Conservation (phyloP, 2,329 filamentous ascomycete species). For the Beauveria sp. region DNA sequence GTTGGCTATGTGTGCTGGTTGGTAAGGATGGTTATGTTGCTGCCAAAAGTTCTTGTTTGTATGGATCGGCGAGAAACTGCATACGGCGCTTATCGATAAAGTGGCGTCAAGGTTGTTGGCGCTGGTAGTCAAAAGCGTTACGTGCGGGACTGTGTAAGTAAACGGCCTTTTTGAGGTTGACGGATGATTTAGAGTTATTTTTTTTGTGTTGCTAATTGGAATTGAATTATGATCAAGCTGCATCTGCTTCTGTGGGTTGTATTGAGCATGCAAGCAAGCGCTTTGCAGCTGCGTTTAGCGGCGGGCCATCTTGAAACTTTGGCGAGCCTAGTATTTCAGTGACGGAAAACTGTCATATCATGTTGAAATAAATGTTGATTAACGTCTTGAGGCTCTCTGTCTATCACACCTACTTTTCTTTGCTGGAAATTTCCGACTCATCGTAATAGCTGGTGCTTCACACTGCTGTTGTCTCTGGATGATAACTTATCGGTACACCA, state of each 20-base stretch:
- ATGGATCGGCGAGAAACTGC: background rate
- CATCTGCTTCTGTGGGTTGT: too few species aligned
- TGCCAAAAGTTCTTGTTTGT: background rate
- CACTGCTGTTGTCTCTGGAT: background rate
- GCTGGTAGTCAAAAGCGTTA: background rate
- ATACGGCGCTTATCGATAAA: constrained; percentile 4
- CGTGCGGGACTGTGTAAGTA: background rate
- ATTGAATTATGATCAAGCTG: too few species aligned
- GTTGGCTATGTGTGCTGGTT: background rate
- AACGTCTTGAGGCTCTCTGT: too few species aligned
- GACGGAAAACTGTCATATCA: too few species aligned
- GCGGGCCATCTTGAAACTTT: too few species aligned
- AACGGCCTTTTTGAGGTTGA: background rate
- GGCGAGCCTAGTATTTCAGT: too few species aligned
- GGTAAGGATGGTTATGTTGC: background rate
- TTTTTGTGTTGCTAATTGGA: too few species aligned
- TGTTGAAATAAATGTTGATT: too few species aligned
- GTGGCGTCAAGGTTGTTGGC: background rate
- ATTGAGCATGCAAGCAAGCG: too few species aligned
- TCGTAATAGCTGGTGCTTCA: background rate
- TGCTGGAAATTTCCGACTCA: background rate
- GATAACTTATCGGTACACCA: background rate
- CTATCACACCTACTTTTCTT: too few species aligned
- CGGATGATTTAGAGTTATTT: too few species aligned
- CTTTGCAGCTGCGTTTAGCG: too few species aligned